These are phyloP conservation scores for Peronospora destructor DNA, from an alignment of 352 stramenopile species.

Conservation along the genomic window DNA sequence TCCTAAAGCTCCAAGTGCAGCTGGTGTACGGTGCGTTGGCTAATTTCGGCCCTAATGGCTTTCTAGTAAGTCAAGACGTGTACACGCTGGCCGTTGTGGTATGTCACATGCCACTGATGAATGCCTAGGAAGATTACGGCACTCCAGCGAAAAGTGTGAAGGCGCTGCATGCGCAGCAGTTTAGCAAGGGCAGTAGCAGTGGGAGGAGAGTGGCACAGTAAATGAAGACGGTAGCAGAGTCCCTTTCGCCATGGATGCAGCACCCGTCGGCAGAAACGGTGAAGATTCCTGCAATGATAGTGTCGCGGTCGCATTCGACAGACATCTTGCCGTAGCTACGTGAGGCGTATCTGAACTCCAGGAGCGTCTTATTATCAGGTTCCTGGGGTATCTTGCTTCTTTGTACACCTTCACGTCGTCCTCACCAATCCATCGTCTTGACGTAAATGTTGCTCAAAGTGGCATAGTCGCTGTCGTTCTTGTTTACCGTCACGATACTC, in stretches of 20 bases:
- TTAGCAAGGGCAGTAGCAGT: constrained; percentile 47
- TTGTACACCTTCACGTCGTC: no score
- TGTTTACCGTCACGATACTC: constrained; percentile 33
- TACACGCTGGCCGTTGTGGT: constrained; percentile 46
- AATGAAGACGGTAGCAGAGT: no score
- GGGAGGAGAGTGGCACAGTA: constrained; percentile 18
- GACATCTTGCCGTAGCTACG: constrained; percentile 51
- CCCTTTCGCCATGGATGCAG: constrained; percentile 71
- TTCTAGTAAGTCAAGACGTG: constrained; percentile 43
- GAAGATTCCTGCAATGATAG: constrained; percentile 57
- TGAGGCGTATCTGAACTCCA: constrained; percentile 37
- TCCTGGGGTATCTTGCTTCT: constrained; percentile 34
- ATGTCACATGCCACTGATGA: no score
- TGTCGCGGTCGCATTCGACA: constrained; percentile 36
- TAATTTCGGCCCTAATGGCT: constrained; percentile 14
- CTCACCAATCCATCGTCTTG: no score
- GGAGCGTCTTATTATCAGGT: constrained; percentile 44
- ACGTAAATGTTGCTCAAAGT: no score
- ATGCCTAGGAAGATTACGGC: no score
- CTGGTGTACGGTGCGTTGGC: no score
- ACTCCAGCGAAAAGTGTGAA: no score
- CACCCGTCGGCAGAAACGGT: no score
- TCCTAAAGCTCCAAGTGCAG: constrained; percentile 51
- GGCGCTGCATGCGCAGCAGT: constrained; percentile 49
- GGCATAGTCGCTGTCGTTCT: constrained; percentile 31